Evolutionary conservation across 2,329 filamentous ascomycete genomes (phyloP).

Genomic region (Nemania bipapillata): DNA sequence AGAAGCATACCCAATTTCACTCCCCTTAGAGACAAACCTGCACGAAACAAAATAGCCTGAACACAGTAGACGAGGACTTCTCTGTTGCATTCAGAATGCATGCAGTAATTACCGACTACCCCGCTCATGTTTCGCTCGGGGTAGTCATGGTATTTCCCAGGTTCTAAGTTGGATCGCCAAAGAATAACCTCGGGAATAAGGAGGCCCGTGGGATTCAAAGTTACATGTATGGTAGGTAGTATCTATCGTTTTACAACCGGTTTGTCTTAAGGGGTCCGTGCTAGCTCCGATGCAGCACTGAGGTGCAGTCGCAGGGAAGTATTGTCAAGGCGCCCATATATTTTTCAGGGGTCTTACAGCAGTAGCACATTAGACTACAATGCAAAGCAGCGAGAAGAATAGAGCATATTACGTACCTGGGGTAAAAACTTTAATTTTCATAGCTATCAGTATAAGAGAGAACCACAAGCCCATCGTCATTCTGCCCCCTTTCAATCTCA

Average conservation of each 20-base stretch:
- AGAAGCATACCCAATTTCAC: not conserved
- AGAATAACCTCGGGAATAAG: not conserved
- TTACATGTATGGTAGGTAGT: not conserved
- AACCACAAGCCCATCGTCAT: too few species aligned
- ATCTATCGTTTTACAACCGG: not conserved
- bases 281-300: not conserved
- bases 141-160: not conserved
- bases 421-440: too few species aligned
- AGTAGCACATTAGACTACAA: too few species aligned
- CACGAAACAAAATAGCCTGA: slow-evolving; percentile 26
- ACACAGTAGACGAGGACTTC: not conserved
- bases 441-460: too few species aligned
- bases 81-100: not conserved
- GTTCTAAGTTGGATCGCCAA: not conserved
- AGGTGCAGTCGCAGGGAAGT: not conserved
- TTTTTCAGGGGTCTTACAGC: too few species aligned
- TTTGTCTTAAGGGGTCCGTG: not conserved
- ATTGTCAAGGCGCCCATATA: not conserved
- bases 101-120: slow-evolving; percentile 19
- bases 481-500: not conserved
- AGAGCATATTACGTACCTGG: not conserved
- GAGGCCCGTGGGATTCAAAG: not conserved
- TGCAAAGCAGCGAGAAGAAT: too few species aligned
- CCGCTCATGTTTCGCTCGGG: slow-evolving; percentile 24
- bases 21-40: not conserved